Evolutionary conservation across 805 yeast species (phyloP), one percentile per base, ranked within the genome.

Genomic region (Metschnikowia kunwiensis): DNA sequence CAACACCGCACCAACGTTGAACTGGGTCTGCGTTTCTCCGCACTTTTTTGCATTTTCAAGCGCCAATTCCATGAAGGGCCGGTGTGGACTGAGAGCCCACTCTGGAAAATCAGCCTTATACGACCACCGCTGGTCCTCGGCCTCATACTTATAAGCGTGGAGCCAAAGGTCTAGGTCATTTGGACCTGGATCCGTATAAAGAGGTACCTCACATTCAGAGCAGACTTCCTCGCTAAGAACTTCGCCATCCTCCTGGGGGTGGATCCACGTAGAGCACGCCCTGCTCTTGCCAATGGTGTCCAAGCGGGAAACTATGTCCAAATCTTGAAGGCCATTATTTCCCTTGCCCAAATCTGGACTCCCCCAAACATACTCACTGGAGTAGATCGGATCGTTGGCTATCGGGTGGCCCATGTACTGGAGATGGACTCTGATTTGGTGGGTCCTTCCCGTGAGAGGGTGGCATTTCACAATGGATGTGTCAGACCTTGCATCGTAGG

Each of bases 361-460:
- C 0, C 97, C 97, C 96, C 97, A 93, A 0, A 86, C 80, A 12
- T 61, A 58, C 11, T 72, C 75, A 50, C 85, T 86, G 2, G 96
- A 82, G 53, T 88, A 91, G 1, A 89, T 70, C 0, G 97, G 97
- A 58, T 91, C 98, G 55, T 91, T 89, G 3, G 85, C 87, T 30
- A 91, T 91, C 0, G 97, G 96, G 53, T 68, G 74, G 0, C 97
- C 97, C n/a, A 93, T 50, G 47, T 71, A 82, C 60, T 89, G 96
- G 38, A 93, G 62, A 63, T 93, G 98, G 1, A 93, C 95, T 42
- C 98, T 68, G 33, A 93, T 88, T 57, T 91, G 98, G 58, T 91
- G 98, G 0, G 97, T 87, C 54, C 98, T 71, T 0, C 98, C 98
- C 0, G 98, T 91, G 12, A 74, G 63, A 1, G 98, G 98, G 46